Conservation (phyloP, 495 filamentous ascomycete genomes). For the Penicillium steckii region DNA sequence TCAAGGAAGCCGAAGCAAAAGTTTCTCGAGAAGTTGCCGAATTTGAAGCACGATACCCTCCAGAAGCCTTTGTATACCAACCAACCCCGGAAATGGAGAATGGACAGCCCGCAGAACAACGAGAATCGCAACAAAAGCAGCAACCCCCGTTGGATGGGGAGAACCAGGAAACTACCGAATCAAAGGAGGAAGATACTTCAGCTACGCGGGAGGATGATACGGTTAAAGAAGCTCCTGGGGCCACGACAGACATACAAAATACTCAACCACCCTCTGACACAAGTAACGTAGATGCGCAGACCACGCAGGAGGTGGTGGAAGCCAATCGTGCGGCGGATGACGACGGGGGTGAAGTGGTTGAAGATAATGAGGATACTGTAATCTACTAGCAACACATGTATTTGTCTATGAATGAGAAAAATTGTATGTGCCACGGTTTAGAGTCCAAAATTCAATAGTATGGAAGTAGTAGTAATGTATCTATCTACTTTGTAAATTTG, state of each 20-base stretch:
- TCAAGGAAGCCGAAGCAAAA: conserved; percentile 52
- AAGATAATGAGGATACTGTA: conserved; percentile 80
- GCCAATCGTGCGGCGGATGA: conserved; percentile 31
- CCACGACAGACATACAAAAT: too few species aligned
- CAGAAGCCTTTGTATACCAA: conserved; percentile 18
- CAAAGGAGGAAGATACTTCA: conserved; percentile 4
- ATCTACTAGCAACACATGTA: conserved; percentile 64
- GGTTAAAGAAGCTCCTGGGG: conserved; percentile 18
- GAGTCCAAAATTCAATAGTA: too few species aligned
- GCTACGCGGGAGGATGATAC: conserved; percentile 16
- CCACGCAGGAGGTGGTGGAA: conserved; percentile 20
- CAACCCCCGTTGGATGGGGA: not conserved
- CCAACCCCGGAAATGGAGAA: conserved; percentile 12
- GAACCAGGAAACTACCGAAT: not conserved
- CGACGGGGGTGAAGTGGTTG: conserved; percentile 68
- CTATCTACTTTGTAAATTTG: not conserved
- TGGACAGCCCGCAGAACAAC: conserved; percentile 5
- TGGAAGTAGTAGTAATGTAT: too few species aligned
- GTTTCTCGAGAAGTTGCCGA: conserved; percentile 52
- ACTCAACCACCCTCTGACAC: too few species aligned
- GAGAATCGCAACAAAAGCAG: conserved; percentile 9
- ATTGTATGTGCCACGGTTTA: too few species aligned
- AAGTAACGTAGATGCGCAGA: conserved; percentile 29
- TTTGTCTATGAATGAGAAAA: not conserved
- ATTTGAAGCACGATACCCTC: conserved; percentile 41